Evolutionary conservation across 257 asterid genomes (phyloP), one percentile per base, ranked within the genome.

Genomic region (Salvia splendens): DNA sequence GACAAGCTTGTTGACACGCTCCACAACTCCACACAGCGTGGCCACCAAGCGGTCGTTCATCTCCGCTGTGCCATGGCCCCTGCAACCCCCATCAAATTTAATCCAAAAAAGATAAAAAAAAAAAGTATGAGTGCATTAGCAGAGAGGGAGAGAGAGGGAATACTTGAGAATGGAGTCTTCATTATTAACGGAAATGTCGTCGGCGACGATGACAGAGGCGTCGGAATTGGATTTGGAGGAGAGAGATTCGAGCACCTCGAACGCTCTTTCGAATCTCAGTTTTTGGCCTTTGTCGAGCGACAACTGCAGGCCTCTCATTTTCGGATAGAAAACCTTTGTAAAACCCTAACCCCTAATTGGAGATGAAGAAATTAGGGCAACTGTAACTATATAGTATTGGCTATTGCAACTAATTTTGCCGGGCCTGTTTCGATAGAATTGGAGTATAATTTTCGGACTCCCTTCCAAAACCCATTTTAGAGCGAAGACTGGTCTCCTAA

Each of bases 1-100:
- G 15, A 92, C 96, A 40, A 92, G 98, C 80, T 86, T 89, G 70
- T 89, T 89, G 36, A 92, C 93, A 5, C 98, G 96, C 82, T 92
- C 98, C 69, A 92, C 95, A 58, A 92, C 97, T 53, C 98, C 98
- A 61, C 97, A 92, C 0, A 86, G 73, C 17, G 95, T 86, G 36
- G 97, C 97, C 69, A 83, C 86, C 68, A 92, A 73, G 40, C 78
- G 84, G 4, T 89, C 95, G 14, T 83, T 85, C 79, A 85, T 67
- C 76, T 92, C 96, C 75, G 81, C 70, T 33, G 97, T 92, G 57
- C 98, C 98, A 43, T 92, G 98, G 54, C 98, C 98, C 89, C 98
- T 92, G 67, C 75, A 51, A 63, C 14, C 65, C 59, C 65, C 67
- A 76, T 47, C 51, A 67, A 81, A 5, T 61, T 59, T 51, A 65